Conservation (phyloP, 805 yeast species). For the Isabelozyma heimii region DNA sequence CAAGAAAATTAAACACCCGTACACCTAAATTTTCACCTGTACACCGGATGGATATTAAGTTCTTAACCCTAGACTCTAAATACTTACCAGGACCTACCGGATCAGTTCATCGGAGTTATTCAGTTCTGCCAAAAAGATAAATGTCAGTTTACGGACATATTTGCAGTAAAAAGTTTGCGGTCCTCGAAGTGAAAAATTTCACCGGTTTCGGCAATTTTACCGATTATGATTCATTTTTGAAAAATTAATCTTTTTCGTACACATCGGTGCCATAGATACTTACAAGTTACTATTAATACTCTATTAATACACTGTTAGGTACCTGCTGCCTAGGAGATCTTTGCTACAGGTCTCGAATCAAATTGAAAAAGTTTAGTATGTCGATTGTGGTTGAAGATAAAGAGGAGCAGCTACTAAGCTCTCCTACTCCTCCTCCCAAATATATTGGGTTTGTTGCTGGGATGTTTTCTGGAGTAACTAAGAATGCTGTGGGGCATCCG, state of each 20-base stretch:
- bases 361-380: background rate
- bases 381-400: slow-evolving; percentile 1
- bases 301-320: too few species aligned
- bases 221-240: background rate
- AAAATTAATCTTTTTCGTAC: too few species aligned
- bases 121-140: too few species aligned
- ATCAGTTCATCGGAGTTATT: too few species aligned
- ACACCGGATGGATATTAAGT: too few species aligned
- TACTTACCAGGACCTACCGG: too few species aligned
- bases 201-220: background rate
- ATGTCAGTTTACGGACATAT: background rate
- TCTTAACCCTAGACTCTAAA: too few species aligned
- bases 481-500: slow-evolving; percentile 90
- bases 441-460: slow-evolving; percentile 86
- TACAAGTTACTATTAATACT: background rate
- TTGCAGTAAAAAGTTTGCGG: background rate
- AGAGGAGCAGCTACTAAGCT: slow-evolving; percentile 20
- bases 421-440: slow-evolving; percentile 35
- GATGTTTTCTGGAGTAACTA: slow-evolving; percentile 80
- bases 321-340: background rate
- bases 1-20: too few species aligned
- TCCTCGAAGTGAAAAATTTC: background rate
- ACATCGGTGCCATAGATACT: too few species aligned
- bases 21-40: too few species aligned
- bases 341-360: background rate